Percentiles rank a stretch among this genome's conserved stretches.
Conservation (phyloP, 1,139 yeast genomes). For the Magnusiomyces paraingens region DNA sequence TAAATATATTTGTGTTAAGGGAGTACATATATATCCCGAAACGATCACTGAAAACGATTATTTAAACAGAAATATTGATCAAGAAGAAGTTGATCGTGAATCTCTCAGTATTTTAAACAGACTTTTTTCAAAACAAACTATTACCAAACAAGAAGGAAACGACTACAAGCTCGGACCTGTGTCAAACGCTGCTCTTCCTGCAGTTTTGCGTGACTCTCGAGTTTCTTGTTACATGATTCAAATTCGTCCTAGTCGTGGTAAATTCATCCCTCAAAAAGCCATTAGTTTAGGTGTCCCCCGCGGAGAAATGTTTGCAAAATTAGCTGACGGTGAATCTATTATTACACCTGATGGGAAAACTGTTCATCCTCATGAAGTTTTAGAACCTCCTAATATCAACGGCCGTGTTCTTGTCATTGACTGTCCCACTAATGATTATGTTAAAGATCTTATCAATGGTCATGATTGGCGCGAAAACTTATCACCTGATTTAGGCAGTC, state of each 20-base stretch:
- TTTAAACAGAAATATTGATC: not conserved
- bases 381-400: conserved; percentile 55
- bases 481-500: not conserved
- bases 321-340: conserved; percentile 58
- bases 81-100: conserved; percentile 8
- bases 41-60: not conserved
- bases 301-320: conserved; percentile 51
- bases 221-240: conserved; percentile 56
- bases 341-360: conserved; percentile 51
- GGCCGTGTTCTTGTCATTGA: conserved; percentile 64
- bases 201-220: conserved; percentile 8
- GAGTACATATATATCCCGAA: conserved; percentile 9
- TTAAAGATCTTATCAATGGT: conserved; percentile 27
- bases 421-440: conserved; percentile 53
- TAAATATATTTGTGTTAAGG: conserved; percentile 12
- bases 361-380: conserved; percentile 64
- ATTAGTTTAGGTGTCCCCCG: conserved; percentile 60
- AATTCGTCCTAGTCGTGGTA: conserved; percentile 68
- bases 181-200: not conserved
- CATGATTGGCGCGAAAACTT: conserved; percentile 16
- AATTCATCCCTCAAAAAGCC: conserved; percentile 63
- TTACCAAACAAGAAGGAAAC: conserved; percentile 6
- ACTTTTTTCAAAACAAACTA: conserved; percentile 18
- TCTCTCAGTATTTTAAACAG: conserved; percentile 15
- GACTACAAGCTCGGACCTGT: conserved; percentile 1